Conservation (phyloP, 2,329 filamentous ascomycete genomes). For the Emmonsiellopsis sp. region DNA sequence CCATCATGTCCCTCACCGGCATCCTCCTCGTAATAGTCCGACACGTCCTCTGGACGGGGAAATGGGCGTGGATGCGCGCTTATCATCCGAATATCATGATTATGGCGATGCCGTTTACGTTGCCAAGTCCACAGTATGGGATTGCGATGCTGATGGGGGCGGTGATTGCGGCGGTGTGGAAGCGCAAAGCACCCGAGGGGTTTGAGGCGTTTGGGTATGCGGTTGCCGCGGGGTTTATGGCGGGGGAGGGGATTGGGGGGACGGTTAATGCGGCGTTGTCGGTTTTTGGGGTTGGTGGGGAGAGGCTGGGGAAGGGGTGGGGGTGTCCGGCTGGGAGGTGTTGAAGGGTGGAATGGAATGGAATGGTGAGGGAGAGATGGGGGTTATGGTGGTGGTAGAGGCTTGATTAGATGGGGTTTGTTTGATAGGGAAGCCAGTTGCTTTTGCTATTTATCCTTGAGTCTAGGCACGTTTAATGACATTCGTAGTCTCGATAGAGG, state of each 20-base stretch:
- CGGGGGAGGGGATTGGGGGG: slow-evolving; percentile 55
- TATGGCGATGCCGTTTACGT: slow-evolving; percentile 50
- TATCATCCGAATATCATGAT: slow-evolving; percentile 17
- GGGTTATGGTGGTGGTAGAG: no score
- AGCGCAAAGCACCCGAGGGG: slow-evolving; percentile 41
- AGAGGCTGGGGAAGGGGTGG: slow-evolving; percentile 32
- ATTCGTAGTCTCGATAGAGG: no score
- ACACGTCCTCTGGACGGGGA: slow-evolving; percentile 4
- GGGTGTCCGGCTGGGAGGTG: slow-evolving; percentile 30
- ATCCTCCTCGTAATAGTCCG: slow-evolving; percentile 3
- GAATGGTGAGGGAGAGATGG: no score
- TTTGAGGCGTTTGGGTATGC: slow-evolving; percentile 55
- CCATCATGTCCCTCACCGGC: slow-evolving; percentile 39
- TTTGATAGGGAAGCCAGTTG: no score
- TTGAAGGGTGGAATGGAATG: not conserved
- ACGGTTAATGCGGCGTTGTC: slow-evolving; percentile 51
- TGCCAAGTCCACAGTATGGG: slow-evolving; percentile 49
- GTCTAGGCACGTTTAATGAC: no score
- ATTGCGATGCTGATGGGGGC: slow-evolving; percentile 53
- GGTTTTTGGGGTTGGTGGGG: slow-evolving; percentile 24
- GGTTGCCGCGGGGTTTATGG: slow-evolving; percentile 52
- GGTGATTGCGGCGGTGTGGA: slow-evolving; percentile 45
- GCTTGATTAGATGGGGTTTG: no score
- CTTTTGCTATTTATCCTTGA: no score
- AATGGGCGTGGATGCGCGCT: slow-evolving; percentile 5